phyloP scores from a whole-genome alignment of 129 eudicot species.

The Daucus carota region DH1_v3.0 NC_030388.2:4704501-4705000 shows the following conservation, averaged over 20 bases:
- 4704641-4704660: constrained; percentile 58
- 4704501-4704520: constrained; percentile 39
- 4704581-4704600: constrained; percentile 54
- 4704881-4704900: constrained; percentile 74
- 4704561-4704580: constrained; percentile 71
- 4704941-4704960: constrained; percentile 33
- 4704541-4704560: constrained; percentile 19
- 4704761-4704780: constrained; percentile 21
- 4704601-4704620: constrained; percentile 54
- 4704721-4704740: constrained; percentile 76
- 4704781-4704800: constrained; percentile 21
- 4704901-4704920: constrained; percentile 64
- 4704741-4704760: constrained; percentile 34
- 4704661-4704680: constrained; percentile 46
- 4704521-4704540: constrained; percentile 20
- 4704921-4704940: constrained; percentile 57
- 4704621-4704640: constrained; percentile 55
- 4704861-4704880: constrained; percentile 56
- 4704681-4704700: constrained; percentile 15
- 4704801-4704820: constrained; percentile 69
- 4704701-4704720: constrained; percentile 43
- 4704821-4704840: constrained; percentile 75
- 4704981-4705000: constrained; percentile 12
- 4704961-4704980: constrained; percentile 17
- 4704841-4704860: constrained; percentile 30